Evolutionary conservation across 2,329 filamentous ascomycete genomes (phyloP).

Genomic region (Scedosporium dehoogii): DNA sequence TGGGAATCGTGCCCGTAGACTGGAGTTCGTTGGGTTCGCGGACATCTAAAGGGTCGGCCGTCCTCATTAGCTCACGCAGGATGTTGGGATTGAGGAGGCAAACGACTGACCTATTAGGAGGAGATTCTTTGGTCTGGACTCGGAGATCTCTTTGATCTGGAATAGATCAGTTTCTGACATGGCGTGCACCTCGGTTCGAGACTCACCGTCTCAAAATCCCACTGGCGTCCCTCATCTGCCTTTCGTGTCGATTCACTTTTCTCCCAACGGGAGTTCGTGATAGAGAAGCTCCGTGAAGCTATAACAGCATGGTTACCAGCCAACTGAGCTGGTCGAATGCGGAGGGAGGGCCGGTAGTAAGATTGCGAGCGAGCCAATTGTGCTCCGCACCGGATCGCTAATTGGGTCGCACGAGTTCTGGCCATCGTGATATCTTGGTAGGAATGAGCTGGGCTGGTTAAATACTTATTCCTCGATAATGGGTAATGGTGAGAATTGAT

Average conservation of each 20-base stretch:
- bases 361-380: not conserved
- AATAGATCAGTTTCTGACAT: not conserved
- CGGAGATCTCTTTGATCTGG: constrained; percentile 2
- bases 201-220: constrained; percentile 3
- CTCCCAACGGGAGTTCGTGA: not conserved
- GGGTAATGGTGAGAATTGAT: no score
- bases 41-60: constrained; percentile 38
- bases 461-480: no score
- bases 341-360: not conserved
- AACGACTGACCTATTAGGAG: constrained; percentile 3
- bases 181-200: not conserved
- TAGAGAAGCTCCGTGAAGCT: not conserved
- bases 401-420: no score
- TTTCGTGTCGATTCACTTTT: not conserved
- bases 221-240: not conserved
- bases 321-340: not conserved
- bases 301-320: not conserved
- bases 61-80: not conserved
- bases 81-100: not conserved
- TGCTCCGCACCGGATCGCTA: no score
- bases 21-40: constrained; percentile 62
- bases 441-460: no score
- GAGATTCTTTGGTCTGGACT: not conserved
- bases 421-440: no score
- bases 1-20: constrained; percentile 63